Percentiles rank a stretch among this genome's conserved stretches.
Evolutionary conservation across 495 filamentous ascomycete species (phyloP).

Genomic region (Aspergillus panamensis): DNA sequence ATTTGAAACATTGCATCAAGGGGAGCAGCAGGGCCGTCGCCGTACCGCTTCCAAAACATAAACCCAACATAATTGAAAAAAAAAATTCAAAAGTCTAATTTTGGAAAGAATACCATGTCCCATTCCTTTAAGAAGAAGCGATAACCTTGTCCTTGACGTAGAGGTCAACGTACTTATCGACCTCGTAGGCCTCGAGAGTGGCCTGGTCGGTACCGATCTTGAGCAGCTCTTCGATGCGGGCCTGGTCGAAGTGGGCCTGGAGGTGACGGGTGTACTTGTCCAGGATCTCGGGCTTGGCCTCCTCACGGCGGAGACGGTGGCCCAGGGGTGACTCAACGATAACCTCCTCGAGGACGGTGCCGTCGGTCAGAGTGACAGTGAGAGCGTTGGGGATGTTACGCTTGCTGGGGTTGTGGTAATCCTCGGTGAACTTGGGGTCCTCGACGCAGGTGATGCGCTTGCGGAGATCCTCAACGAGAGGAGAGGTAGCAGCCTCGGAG

Average conservation of each 20-base stretch:
- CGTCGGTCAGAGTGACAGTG: slow-evolving; percentile 89
- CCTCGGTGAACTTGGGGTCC: slow-evolving; percentile 86
- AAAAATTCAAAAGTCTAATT: slow-evolving; percentile 5
- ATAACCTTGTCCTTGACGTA: slow-evolving; percentile 70
- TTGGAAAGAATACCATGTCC: background rate
- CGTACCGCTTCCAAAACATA: background rate
- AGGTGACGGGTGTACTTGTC: slow-evolving; percentile 93
- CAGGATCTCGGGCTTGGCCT: slow-evolving; percentile 95
- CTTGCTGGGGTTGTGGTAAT: slow-evolving; percentile 91
- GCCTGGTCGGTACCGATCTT: slow-evolving; percentile 67
- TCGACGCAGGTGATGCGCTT: slow-evolving; percentile 92
- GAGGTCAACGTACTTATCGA: slow-evolving; percentile 92
- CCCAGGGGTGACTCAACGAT: slow-evolving; percentile 94
- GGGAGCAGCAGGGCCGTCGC: background rate
- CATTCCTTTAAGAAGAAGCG: slow-evolving; percentile 27
- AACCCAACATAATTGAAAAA: background rate
- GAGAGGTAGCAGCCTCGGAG: slow-evolving; percentile 82
- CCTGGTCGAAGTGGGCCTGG: slow-evolving; percentile 71
- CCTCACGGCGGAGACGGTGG: slow-evolving; percentile 84
- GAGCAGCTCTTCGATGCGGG: slow-evolving; percentile 73
- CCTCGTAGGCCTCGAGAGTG: slow-evolving; percentile 72
- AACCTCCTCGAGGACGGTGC: slow-evolving; percentile 86
- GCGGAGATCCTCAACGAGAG: slow-evolving; percentile 83
- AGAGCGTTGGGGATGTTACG: slow-evolving; percentile 95
- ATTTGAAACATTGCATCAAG: background rate